Percentiles rank a stretch among this genome's conserved stretches.
phyloP scores from a whole-genome alignment of 192 early-diverging fungal species.

The Jimgerdemannia lactiflua region DNA sequence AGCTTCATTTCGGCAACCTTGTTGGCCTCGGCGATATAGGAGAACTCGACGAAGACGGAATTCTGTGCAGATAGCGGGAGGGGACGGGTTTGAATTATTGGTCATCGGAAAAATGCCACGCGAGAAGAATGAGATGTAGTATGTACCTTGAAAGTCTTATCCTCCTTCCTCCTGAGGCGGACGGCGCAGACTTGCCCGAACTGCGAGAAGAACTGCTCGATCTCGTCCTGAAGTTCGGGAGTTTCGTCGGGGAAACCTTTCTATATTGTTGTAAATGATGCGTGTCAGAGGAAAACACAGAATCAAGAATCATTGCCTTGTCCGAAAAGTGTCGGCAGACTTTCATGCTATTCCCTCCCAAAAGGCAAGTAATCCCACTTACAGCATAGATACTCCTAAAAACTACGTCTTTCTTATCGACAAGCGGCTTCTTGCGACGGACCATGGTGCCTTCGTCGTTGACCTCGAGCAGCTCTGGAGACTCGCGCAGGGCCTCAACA shows the following conservation, averaged over 20 bases:
- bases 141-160: conserved; percentile 25
- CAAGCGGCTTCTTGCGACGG: conserved; percentile 41
- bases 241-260: conserved; percentile 17
- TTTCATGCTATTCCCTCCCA: too few species aligned
- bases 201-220: conserved; percentile 35
- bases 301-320: too few species aligned
- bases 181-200: conserved; percentile 42
- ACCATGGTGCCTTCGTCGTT: conserved; percentile 43
- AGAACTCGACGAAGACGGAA: conserved; percentile 51
- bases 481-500: conserved; percentile 51
- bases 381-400: conserved; percentile 52
- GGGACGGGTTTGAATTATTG: conserved; percentile 5
- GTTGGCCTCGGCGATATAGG: conserved; percentile 42
- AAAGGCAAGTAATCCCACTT: too few species aligned
- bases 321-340: too few species aligned
- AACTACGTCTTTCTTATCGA: conserved; percentile 29
- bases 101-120: neutral
- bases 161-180: conserved; percentile 21
- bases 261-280: neutral
- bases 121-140: neutral
- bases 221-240: conserved; percentile 33
- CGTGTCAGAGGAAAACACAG: too few species aligned
- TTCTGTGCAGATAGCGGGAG: conserved; percentile 25
- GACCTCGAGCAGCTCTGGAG: conserved; percentile 49
- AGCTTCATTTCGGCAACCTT: conserved; percentile 40